Evolutionary conservation across 78 protist species (phyloP).

Genomic region (Polysphondylium violaceum): DNA sequence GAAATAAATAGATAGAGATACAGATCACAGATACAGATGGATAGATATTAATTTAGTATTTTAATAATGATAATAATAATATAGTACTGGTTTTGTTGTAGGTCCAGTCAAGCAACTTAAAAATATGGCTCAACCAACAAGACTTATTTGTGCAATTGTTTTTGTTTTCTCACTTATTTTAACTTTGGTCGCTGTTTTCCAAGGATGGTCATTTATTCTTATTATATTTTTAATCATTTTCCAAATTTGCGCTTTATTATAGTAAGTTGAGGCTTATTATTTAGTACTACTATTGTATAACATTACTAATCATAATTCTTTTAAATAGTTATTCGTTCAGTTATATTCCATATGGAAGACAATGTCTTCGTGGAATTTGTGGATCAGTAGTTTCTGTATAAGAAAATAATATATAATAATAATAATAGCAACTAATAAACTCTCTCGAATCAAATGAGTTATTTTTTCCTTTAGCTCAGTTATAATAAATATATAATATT

Average conservation of each 20-base stretch:
- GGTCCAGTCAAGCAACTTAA: slow-evolving; percentile 72
- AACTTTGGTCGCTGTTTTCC: slow-evolving; percentile 61
- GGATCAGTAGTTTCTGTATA: slow-evolving; percentile 32
- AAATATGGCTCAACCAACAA: slow-evolving; percentile 64
- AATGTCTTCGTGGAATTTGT: slow-evolving; percentile 62
- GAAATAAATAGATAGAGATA: neutral
- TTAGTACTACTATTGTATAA: neutral
- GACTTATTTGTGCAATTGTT: slow-evolving; percentile 67
- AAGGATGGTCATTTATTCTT: slow-evolving; percentile 34
- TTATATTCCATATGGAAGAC: slow-evolving; percentile 75
- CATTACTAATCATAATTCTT: neutral
- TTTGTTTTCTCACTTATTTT: slow-evolving; percentile 47
- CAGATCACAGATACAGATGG: too few relatives aligned
- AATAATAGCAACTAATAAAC: neutral
- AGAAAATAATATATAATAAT: slow-evolving; percentile 11
- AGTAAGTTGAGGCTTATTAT: neutral
- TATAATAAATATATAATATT: too few relatives aligned
- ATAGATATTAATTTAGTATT: neutral
- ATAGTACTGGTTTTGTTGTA: slow-evolving; percentile 59
- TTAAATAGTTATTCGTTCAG: slow-evolving; percentile 22
- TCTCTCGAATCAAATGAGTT: neutral
- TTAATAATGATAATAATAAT: too few relatives aligned
- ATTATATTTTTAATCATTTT: slow-evolving; percentile 45
- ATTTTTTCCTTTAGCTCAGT: too few relatives aligned
- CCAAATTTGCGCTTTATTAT: slow-evolving; percentile 59